Evolutionary conservation across 805 yeast species (phyloP), one percentile per base, ranked within the genome.

Genomic region (Myxozyma sirexii): DNA sequence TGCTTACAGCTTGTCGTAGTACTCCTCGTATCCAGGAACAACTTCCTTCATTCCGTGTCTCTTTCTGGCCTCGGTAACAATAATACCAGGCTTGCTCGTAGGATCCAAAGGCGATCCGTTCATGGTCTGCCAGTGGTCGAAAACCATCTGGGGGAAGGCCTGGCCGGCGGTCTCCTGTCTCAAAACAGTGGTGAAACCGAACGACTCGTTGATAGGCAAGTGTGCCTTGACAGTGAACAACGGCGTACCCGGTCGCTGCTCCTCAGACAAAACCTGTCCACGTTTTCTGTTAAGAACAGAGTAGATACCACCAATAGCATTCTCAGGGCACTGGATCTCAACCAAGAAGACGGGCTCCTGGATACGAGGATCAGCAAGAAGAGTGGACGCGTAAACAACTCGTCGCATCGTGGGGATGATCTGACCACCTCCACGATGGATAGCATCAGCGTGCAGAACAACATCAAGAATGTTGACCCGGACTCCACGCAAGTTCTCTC

Each of bases 381-480:
- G 86, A 87, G 92, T 84, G 74, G 97, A 90, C 77, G 98, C 99
- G 84, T 89, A 94, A 71, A 98, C 90, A 73, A 86, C 98, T 86
- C 98, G 92, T 87, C 98, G 92, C 98, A 94, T 93, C 81, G 99
- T 93, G 82, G 98, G 97, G 82, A 94, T 91, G 80, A 93, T 86
- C 85, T 93, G 99, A 83, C 98, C 99, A 84, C 96, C 97, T 86
- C 98, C 98, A 89, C 99, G 92, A 89, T 93, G 99, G 82, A 93
- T 93, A 81, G 99, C 97, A 89, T 93, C 99, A 78, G 98, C 97
- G 82, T 93, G 99, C 81, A 93, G 85, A 72, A 97, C 92, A 77
- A 93, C 99, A 87, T 93, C 99, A 83, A 93, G 85, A 77, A 93
- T 88, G 96, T 93, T 93, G 80, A 90, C 82, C 84, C 98, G 91